Base-by-base conservation (phyloP, 1,284 basidiomycete genomes). In the Trichosporon sp. region DNA sequence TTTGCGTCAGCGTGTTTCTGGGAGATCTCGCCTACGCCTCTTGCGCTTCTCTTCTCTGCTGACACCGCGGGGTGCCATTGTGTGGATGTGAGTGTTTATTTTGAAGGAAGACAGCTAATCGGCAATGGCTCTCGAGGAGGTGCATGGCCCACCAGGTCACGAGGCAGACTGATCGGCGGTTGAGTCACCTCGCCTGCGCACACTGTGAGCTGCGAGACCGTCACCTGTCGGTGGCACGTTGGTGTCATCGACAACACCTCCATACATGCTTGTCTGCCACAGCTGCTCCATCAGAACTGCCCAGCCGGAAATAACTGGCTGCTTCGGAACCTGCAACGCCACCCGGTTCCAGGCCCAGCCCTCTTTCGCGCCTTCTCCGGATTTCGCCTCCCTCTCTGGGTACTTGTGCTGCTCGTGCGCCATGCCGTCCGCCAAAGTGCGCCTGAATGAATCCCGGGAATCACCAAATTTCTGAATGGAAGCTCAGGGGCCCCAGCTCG, bases 1-100 rank as follows among this genome's bases (percentile, higher is more conserved):
- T 83, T 70, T 4, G n/a, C 59, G 5, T 66, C 46, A 63, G 66
- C 6, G n/a, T 31, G 35, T 16, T 19, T 14, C 12, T 12, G 1
- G 0, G 19, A 7, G 14, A 38, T 46, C 43, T 43, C 12, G 71
- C 82, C 72, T 61, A 82, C 83, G 81, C 75, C 80, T 83, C 19
- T 74, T 76, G 69, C 81, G 81, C 79, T 84, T 84, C 73, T 83
- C 84, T 19, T 83, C 83, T 19, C 77, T 74, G 16, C 79, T 81
- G 12, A 84, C 72, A 54, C 83, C 82, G 68, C 80, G 73, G 66
- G 80, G 81, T 5, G 83, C 79, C 83, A 84, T 84, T 19, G 56
- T 73, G 31, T 43, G 19, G 21, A 61, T 40, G 38, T 6, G 43
- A 21, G n/a, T 8, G 8, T 35, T 11, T 46, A 40, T 21, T 10